A percentile compares a stretch with the other conserved stretches of the same genome.
Conservation (phyloP, 2,329 filamentous ascomycete genomes). For the Pseudopyricularia cyperi region DNA sequence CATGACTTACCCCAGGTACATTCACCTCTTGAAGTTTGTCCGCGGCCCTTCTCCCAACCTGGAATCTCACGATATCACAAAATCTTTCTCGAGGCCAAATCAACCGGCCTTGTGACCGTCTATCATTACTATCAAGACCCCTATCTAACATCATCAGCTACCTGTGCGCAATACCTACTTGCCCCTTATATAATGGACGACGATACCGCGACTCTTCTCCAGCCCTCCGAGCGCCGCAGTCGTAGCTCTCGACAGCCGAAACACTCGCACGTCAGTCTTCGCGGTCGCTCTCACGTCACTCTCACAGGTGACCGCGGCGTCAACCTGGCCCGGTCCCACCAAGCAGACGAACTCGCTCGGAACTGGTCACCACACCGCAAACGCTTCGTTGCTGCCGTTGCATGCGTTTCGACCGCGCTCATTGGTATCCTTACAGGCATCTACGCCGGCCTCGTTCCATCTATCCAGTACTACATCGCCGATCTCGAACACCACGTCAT, state of each 20-base stretch:
- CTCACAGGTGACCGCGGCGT: conserved; percentile 35
- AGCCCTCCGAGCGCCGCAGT: not conserved
- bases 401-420: conserved; percentile 60
- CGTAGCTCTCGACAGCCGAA: not conserved
- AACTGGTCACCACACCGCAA: conserved; percentile 60
- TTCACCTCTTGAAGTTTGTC: too few relatives aligned
- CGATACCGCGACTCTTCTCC: not conserved
- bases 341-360: conserved; percentile 53
- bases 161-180: not conserved
- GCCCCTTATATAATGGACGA: not conserved
- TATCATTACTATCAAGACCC: not conserved
- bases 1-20: too few relatives aligned
- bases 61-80: not conserved
- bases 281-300: conserved; percentile 39
- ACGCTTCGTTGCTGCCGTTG: conserved; percentile 52
- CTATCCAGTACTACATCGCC: conserved; percentile 64
- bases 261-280: conserved; percentile 25
- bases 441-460: conserved; percentile 67
- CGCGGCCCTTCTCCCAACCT: not conserved
- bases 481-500: conserved; percentile 56
- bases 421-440: conserved; percentile 61
- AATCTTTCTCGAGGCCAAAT: not conserved
- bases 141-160: not conserved
- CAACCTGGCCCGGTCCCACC: conserved; percentile 39
- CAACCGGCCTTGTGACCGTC: not conserved